Percentiles rank a stretch among this genome's conserved stretches.
These are phyloP conservation scores for Gracilaria domingensis DNA, from an alignment of 23 red algal species.

Conservation along the genomic window DNA sequence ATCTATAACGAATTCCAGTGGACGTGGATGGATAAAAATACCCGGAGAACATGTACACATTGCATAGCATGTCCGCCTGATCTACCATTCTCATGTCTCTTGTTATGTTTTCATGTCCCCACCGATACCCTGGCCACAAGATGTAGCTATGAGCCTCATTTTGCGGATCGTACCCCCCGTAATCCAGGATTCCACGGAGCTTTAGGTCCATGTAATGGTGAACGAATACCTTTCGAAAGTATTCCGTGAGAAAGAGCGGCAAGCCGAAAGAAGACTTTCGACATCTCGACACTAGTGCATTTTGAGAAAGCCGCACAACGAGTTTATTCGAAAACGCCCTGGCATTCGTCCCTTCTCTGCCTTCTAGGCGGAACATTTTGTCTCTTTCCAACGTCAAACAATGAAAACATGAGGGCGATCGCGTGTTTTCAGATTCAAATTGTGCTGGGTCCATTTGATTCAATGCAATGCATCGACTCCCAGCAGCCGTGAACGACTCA, in stretches of 20 bases:
- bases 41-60: constrained; percentile 73
- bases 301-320: constrained; percentile 31
- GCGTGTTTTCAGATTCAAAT: constrained; percentile 50
- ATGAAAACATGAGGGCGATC: constrained; percentile 45
- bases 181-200: constrained; percentile 55
- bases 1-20: constrained; percentile 30
- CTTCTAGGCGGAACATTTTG: not conserved
- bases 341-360: not conserved
- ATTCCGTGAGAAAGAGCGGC: not conserved
- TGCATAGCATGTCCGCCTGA: constrained; percentile 70
- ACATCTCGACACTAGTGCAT: constrained; percentile 55
- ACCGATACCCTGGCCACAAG: constrained; percentile 46
- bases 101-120: constrained; percentile 38
- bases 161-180: constrained; percentile 39
- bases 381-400: constrained; percentile 45
- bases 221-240: constrained; percentile 21
- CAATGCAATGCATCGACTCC: constrained; percentile 30
- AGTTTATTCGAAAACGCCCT: not conserved
- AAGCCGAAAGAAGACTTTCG: constrained; percentile 39
- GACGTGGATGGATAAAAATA: constrained; percentile 65
- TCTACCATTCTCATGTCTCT: constrained; percentile 41
- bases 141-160: constrained; percentile 12
- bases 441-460: constrained; percentile 48
- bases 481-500: constrained; percentile 14
- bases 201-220: constrained; percentile 41